phyloP scores from a whole-genome alignment of 306 rosid genomes.

The Citrullus amarus region DNA sequence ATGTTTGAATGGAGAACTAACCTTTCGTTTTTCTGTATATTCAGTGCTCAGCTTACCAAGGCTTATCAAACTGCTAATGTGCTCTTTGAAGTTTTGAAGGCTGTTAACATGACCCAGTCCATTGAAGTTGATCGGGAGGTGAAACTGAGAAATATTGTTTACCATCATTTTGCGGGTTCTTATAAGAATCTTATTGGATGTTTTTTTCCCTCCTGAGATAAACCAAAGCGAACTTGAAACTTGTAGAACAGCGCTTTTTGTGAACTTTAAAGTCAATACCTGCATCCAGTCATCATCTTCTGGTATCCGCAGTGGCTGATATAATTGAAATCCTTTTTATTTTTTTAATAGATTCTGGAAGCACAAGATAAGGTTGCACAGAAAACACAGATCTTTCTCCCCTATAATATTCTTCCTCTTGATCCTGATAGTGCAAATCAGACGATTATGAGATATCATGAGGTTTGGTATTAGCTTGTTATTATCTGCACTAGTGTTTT shows the following conservation, averaged over 20 bases:
- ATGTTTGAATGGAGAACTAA: slow-evolving; percentile 2
- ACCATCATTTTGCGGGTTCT: not conserved
- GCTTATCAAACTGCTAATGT: slow-evolving; percentile 98
- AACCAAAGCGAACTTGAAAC: not conserved
- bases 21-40: slow-evolving; percentile 7
- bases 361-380: slow-evolving; percentile 92
- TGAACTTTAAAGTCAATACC: not conserved
- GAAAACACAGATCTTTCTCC: slow-evolving; percentile 83
- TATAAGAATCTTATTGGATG: not conserved
- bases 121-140: slow-evolving; percentile 98
- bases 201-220: not conserved
- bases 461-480: slow-evolving; percentile 35
- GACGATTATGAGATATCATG: slow-evolving; percentile 90
- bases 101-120: slow-evolving; percentile 93
- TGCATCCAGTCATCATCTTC: not conserved
- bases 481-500: not conserved
- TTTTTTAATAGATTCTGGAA: slow-evolving; percentile 60
- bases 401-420: slow-evolving; percentile 96
- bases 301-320: slow-evolving; percentile 7
- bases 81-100: slow-evolving; percentile 94
- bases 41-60: slow-evolving; percentile 92
- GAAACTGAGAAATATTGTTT: not conserved
- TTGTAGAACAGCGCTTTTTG: not conserved
- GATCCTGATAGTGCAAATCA: slow-evolving; percentile 96
- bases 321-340: not conserved